These are phyloP conservation scores for Rhizophora mangle DNA, from an alignment of 345 rosid species.

Conservation along the genomic window DNA sequence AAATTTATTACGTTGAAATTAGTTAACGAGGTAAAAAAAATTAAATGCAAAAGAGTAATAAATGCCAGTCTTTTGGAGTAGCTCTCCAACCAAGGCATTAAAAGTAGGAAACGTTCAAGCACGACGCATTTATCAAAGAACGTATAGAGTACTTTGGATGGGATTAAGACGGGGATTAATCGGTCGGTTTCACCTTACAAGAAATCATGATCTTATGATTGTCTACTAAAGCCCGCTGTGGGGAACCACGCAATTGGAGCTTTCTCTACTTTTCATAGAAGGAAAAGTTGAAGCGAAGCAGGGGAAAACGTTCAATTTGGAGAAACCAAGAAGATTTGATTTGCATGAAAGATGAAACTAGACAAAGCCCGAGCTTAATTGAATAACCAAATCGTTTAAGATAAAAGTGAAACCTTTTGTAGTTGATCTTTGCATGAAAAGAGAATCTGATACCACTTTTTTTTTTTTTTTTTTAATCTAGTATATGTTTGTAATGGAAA, in stretches of 20 bases:
- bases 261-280: constrained; percentile 28
- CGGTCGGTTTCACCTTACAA: constrained; percentile 50
- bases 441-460: constrained; percentile 31
- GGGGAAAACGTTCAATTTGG: no score
- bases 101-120: constrained; percentile 28
- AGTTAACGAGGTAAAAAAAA: no score
- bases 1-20: no score
- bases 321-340: constrained; percentile 33
- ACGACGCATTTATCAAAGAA: constrained; percentile 50
- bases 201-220: constrained; percentile 81
- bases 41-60: no score
- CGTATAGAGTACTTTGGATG: constrained; percentile 58
- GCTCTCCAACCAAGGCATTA: neutral
- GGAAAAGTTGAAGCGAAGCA: neutral
- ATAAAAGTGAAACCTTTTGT: constrained; percentile 7
- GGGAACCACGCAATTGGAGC: constrained; percentile 27
- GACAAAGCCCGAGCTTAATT: constrained; percentile 16
- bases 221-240: constrained; percentile 30
- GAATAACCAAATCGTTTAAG: constrained; percentile 5
- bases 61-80: neutral
- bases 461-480: neutral
- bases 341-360: constrained; percentile 14
- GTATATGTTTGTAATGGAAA: no score
- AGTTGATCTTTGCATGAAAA: constrained; percentile 8
- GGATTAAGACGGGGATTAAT: constrained; percentile 25